phyloP scores from a whole-genome alignment of 805 yeast species.

The Ogataea zsoltii region DNA sequence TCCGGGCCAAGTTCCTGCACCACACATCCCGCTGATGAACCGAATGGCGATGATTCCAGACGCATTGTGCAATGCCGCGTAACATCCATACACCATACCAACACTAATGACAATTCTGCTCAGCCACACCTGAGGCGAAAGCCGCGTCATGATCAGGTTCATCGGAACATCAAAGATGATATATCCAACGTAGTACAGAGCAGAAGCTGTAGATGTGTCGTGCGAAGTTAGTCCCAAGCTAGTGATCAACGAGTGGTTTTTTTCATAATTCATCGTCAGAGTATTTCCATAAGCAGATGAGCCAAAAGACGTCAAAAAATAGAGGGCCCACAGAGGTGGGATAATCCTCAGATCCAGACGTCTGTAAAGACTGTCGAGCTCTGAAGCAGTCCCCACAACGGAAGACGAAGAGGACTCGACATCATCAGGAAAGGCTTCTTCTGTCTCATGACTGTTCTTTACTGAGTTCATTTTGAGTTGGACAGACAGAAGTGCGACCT shows the following conservation, averaged over 20 bases:
- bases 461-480: background rate
- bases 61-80: conserved; percentile 55
- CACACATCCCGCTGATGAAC: conserved; percentile 71
- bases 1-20: conserved; percentile 92
- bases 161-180: conserved; percentile 86
- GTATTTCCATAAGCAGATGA: conserved; percentile 75
- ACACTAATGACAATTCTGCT: conserved; percentile 74
- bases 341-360: conserved; percentile 70
- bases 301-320: conserved; percentile 79
- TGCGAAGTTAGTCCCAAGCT: conserved; percentile 52
- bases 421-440: no score
- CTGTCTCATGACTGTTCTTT: no score
- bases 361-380: conserved; percentile 54
- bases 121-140: conserved; percentile 85
- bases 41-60: conserved; percentile 70
- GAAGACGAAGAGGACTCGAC: no score
- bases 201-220: conserved; percentile 71
- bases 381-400: no score
- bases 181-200: conserved; percentile 79
- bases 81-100: conserved; percentile 77
- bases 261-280: conserved; percentile 69
- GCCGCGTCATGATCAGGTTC: conserved; percentile 80
- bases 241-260: conserved; percentile 60
- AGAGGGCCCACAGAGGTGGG: conserved; percentile 80
- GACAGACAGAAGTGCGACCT: background rate